Evolutionary conservation across 139 green algal genomes (phyloP).

Genomic region (Tetradesmus lagerheimii): DNA sequence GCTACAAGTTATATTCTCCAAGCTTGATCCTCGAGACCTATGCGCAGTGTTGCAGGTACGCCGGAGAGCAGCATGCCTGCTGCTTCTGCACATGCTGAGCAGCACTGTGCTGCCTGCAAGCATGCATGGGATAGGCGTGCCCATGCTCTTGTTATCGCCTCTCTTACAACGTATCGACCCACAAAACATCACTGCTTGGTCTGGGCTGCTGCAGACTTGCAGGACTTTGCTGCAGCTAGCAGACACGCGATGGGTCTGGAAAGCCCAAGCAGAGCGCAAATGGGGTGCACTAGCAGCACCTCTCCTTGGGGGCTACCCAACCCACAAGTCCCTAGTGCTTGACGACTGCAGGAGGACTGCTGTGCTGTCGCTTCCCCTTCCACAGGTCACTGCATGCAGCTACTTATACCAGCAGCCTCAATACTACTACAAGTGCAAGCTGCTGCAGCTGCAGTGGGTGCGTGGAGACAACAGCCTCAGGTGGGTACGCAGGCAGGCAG

Average conservation of each 20-base stretch:
- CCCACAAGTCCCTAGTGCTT: slow-evolving; percentile 6
- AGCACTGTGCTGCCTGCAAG: neutral
- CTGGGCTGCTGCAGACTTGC: neutral
- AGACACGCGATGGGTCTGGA: neutral
- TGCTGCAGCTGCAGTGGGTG: slow-evolving; percentile 34
- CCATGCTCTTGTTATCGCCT: too few species aligned
- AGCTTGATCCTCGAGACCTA: neutral
- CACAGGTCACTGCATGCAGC: neutral
- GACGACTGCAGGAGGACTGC: slow-evolving; percentile 3
- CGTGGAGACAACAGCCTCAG: slow-evolving; percentile 15
- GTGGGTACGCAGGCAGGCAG: too few species aligned
- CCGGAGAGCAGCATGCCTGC: neutral
- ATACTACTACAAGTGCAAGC: neutral
- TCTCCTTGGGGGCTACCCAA: neutral
- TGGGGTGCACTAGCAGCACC: neutral
- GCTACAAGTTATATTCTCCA: neutral
- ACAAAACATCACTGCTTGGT: too few species aligned
- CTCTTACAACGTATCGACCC: too few species aligned
- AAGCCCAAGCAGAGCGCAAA: neutral
- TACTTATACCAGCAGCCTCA: neutral
- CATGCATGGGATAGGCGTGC: neutral
- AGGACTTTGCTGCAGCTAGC: neutral
- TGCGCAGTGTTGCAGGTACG: neutral
- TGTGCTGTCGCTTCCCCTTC: neutral
- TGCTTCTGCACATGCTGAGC: neutral